Evolutionary conservation across 495 filamentous ascomycete species (phyloP), one percentile per base, ranked within the genome.

Genomic region (Halenospora varia): DNA sequence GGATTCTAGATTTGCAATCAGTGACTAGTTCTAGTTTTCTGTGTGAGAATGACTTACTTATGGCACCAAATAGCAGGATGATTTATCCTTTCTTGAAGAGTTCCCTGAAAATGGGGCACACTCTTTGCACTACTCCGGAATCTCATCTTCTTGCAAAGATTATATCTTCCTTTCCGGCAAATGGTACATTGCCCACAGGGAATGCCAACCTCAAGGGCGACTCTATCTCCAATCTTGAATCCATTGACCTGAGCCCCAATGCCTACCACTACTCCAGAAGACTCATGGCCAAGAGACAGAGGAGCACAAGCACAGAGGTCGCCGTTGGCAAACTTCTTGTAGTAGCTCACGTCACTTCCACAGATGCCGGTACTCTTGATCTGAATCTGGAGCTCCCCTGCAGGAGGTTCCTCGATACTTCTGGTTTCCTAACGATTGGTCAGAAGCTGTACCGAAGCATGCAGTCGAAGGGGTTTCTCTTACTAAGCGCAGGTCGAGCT

Each of bases 81-180:
- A 71, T 96, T 96, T 59, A 95, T 91, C 51, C 81, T 78, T 60
- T 91, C 88, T 73, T 95, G 92, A 26, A 96, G 77, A n/a, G 91
- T 96, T 20, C 92, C 92, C 71, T 95, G 90, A 56, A 85, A 85
- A 64, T 96, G 92, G 39, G 92, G 92, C 60, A 85, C 85, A 40
- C 78, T 78, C 70, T 94, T 96, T 47, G 90, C 92, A 62, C 85
- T 89, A 66, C 86, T 88, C 68, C 91, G 78, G 70, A 97, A 97
- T 25, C 77, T 78, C 84, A 97, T 87, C 20, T 75, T 75, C 54
- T 85, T 82, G 76, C 92, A 97, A 49, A 97, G 86, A 67, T 96
- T 97, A 71, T 97, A 96, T 61, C 89, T 76, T 45, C 89, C 89
- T 58, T 85, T 79, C 42, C 77, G 77, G 72, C 91, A 96, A 48